Conservation (phyloP, 2,329 filamentous ascomycete genomes). For the Fonsecaea pugnacius region DNA sequence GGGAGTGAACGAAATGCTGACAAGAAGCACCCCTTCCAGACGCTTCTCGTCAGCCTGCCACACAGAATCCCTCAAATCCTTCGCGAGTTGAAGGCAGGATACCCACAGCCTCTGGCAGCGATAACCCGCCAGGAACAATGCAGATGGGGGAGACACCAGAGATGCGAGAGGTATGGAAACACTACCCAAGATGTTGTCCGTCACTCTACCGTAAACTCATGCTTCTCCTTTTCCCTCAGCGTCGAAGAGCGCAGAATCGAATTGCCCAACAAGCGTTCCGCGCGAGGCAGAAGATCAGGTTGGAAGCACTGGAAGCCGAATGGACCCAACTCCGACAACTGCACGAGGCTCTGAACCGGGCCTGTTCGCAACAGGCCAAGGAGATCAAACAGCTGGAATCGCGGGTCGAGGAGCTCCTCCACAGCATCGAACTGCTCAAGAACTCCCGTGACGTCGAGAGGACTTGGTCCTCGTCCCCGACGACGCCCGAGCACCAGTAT, state of each 20-base stretch:
- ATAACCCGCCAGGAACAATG: background rate
- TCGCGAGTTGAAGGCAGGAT: slow-evolving; percentile 1
- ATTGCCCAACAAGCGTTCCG: slow-evolving; percentile 18
- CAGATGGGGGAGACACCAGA: slow-evolving; percentile 12
- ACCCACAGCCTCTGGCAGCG: background rate
- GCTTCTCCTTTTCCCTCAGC: background rate
- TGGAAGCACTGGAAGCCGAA: slow-evolving; percentile 13
- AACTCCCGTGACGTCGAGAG: slow-evolving; percentile 11
- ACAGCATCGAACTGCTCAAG: slow-evolving; percentile 11
- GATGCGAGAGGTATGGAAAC: slow-evolving; percentile 13
- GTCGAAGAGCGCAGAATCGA: slow-evolving; percentile 15
- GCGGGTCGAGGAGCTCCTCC: slow-evolving; percentile 16
- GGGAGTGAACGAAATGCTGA: background rate
- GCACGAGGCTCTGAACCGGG: slow-evolving; percentile 15
- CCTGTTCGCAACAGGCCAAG: slow-evolving; percentile 9
- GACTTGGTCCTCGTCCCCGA: slow-evolving; percentile 10
- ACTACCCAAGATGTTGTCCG: background rate
- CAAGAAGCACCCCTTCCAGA: background rate
- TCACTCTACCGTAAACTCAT: background rate
- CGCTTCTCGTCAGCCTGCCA: background rate
- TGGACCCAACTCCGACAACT: slow-evolving; percentile 13
- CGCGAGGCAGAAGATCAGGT: slow-evolving; percentile 13
- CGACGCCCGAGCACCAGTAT: background rate
- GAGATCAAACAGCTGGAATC: slow-evolving; percentile 16
- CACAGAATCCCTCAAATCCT: background rate